A percentile compares a stretch with the other conserved stretches of the same genome.
phyloP scores from a whole-genome alignment of 306 rosid genomes.

The Myrica gale region DNA sequence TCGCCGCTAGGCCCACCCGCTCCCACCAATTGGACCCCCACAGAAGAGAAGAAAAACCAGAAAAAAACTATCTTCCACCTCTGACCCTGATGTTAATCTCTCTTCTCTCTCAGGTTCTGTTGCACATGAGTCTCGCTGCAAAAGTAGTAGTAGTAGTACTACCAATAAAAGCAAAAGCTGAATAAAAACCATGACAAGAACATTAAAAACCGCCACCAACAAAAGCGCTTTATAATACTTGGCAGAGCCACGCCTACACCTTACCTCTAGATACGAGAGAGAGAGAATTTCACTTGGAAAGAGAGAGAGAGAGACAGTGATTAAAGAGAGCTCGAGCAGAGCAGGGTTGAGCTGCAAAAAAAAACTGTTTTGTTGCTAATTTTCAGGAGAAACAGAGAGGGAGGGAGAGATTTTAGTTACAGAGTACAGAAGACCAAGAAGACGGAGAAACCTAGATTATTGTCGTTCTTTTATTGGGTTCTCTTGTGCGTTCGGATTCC shows the following conservation, averaged over 20 bases:
- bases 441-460: constrained; percentile 11
- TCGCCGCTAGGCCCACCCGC: constrained; percentile 24
- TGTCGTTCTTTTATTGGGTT: background rate
- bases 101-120: background rate
- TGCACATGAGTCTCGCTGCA: constrained; percentile 17
- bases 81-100: background rate
- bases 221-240: background rate
- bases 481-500: constrained; percentile 9
- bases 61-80: background rate
- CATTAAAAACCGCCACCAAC: constrained; percentile 29
- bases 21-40: background rate
- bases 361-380: background rate
- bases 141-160: constrained; percentile 7
- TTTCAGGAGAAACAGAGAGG: background rate
- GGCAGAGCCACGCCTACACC: background rate
- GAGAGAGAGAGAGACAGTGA: constrained; percentile 2
- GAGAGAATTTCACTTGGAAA: constrained; percentile 2
- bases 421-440: background rate
- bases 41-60: background rate
- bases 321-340: background rate
- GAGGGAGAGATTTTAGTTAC: background rate
- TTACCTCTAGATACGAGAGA: background rate
- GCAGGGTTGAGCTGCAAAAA: constrained; percentile 12
- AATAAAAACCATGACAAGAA: background rate
- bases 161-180: constrained; percentile 30